Evolutionary conservation across 164 flowering plant genomes (phyloP).

Genomic region (Aristolochia californica): DNA sequence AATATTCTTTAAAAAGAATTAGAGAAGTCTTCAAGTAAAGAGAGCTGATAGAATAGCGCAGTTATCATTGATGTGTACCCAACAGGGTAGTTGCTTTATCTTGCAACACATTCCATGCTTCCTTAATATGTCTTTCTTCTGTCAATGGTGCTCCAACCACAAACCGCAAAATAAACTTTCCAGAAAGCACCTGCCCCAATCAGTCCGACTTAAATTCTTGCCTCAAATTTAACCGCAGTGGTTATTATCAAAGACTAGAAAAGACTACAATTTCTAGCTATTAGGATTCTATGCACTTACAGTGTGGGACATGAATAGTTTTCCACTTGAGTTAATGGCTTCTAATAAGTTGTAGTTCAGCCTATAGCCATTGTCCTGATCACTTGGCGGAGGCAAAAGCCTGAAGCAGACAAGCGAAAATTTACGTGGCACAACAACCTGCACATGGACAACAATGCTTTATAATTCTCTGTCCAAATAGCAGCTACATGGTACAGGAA

Average conservation of each 20-base stretch:
- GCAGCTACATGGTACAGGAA: not conserved
- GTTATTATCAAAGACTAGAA: not conserved
- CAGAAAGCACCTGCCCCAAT: conserved; percentile 57
- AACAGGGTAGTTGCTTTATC: conserved; percentile 47
- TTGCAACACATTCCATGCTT: conserved; percentile 72
- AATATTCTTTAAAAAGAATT: too few species aligned
- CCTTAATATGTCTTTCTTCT: conserved; percentile 60
- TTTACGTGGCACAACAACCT: conserved; percentile 61
- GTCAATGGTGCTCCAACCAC: conserved; percentile 84
- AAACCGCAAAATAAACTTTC: conserved; percentile 46
- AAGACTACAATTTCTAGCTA: too few species aligned
- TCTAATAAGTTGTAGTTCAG: conserved; percentile 60
- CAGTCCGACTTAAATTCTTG: not conserved
- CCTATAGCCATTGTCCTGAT: conserved; percentile 33
- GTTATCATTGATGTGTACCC: not conserved
- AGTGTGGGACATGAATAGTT: conserved; percentile 67
- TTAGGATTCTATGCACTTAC: conserved; percentile 18
- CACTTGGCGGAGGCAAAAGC: conserved; percentile 28
- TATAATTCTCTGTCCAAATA: not conserved
- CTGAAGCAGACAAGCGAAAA: conserved; percentile 84
- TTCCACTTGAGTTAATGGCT: conserved; percentile 65
- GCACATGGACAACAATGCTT: conserved; percentile 4
- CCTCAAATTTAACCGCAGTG: not conserved
- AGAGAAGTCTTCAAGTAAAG: too few species aligned
- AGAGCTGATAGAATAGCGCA: too few species aligned